These are phyloP conservation scores for Xeromyces bisporus DNA, from an alignment of 495 filamentous ascomycete species.

Conservation along the genomic window DNA sequence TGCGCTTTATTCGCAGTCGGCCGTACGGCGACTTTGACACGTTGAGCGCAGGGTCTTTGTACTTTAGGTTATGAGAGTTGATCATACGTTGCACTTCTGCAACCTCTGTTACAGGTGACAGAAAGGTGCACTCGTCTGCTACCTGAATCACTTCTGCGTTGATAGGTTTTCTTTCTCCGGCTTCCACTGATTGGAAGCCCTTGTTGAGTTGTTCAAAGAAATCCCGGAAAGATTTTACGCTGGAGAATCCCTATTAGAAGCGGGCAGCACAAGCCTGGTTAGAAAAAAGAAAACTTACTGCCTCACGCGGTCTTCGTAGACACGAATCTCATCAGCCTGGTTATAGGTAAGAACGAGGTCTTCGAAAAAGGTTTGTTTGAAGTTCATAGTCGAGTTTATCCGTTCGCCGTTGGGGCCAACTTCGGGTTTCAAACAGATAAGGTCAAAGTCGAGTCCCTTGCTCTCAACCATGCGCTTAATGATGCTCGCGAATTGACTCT, in stretches of 20 bases:
- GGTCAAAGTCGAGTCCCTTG: conserved; percentile 70
- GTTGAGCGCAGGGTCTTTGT: conserved; percentile 20
- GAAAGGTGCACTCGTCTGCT: conserved; percentile 48
- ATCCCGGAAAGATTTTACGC: conserved; percentile 62
- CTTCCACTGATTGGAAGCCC: conserved; percentile 16
- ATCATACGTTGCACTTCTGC: conserved; percentile 79
- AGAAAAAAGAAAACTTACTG: conserved; percentile 30
- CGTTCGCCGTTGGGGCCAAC: conserved; percentile 61
- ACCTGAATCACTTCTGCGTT: conserved; percentile 76
- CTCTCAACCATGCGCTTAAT: conserved; percentile 69
- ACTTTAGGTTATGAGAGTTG: conserved; percentile 60
- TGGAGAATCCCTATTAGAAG: conserved; percentile 11
- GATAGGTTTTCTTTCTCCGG: conserved; percentile 40
- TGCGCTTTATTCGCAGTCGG: conserved; percentile 59
- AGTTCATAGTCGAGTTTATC: conserved; percentile 63
- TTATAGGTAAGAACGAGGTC: conserved; percentile 72
- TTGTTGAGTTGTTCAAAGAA: conserved; percentile 63
- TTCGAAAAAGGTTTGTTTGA: conserved; percentile 71
- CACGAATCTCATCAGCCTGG: conserved; percentile 60
- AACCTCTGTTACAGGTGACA: conserved; percentile 74
- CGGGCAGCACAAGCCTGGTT: conserved; percentile 1
- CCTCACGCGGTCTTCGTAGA: conserved; percentile 49
- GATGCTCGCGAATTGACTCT: conserved; percentile 56
- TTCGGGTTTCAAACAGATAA: conserved; percentile 76
- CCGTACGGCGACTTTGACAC: conserved; percentile 15